Conservation (phyloP, 345 rosid genomes). For the Gossypium sturtianum region DNA sequence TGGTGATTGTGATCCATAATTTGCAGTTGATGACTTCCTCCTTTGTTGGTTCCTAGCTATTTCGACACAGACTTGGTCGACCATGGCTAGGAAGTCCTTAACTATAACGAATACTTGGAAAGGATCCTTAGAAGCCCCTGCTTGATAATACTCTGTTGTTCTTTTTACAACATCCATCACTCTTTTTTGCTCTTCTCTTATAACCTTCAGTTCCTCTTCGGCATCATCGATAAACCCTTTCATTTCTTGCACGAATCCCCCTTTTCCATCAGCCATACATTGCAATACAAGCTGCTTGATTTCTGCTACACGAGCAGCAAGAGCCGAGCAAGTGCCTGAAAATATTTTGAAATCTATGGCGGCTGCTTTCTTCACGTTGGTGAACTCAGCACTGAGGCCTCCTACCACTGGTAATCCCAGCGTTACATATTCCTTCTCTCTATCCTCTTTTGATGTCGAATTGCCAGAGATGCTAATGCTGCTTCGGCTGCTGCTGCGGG, state of each 20-base stretch:
- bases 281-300: slow-evolving; percentile 26
- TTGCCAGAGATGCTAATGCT: slow-evolving; percentile 23
- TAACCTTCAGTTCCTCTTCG: slow-evolving; percentile 42
- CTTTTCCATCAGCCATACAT: slow-evolving; percentile 27
- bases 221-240: slow-evolving; percentile 47
- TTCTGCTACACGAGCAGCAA: slow-evolving; percentile 44
- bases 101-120: slow-evolving; percentile 63
- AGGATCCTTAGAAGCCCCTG: slow-evolving; percentile 46
- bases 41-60: slow-evolving; percentile 57
- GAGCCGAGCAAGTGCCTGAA: slow-evolving; percentile 37
- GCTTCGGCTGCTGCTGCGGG: slow-evolving; percentile 26
- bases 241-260: slow-evolving; percentile 52
- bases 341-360: slow-evolving; percentile 42
- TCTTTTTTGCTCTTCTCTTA: slow-evolving; percentile 47
- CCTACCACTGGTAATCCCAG: slow-evolving; percentile 75
- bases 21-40: slow-evolving; percentile 30
- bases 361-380: slow-evolving; percentile 82
- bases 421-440: slow-evolving; percentile 50
- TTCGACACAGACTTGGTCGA: slow-evolving; percentile 64
- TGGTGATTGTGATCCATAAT: slow-evolving; percentile 23
- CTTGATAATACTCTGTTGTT: slow-evolving; percentile 77
- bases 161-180: slow-evolving; percentile 59
- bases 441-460: slow-evolving; percentile 41
- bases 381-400: slow-evolving; percentile 68
- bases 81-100: slow-evolving; percentile 70